These are phyloP conservation scores for Pulveroboletus sp. DNA, from an alignment of 768 basidiomycete species.

Conservation along the genomic window DNA sequence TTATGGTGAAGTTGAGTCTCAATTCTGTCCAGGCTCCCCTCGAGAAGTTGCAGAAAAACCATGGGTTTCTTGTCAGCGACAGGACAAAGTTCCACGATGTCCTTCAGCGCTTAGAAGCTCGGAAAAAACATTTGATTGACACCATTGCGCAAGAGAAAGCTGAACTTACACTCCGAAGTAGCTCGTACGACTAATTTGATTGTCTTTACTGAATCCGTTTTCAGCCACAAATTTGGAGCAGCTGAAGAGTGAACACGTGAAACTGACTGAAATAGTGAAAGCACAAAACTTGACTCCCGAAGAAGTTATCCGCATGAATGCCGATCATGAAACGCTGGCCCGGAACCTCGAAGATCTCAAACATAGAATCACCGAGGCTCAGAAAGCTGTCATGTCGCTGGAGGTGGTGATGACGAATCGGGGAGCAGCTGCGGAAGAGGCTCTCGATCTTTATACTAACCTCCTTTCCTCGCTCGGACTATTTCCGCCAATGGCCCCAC, in stretches of 20 bases:
- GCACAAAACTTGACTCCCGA: conserved; percentile 88
- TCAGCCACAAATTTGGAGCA: conserved; percentile 60
- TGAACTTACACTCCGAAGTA: conserved; percentile 57
- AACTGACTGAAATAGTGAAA: conserved; percentile 64
- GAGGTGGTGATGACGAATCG: conserved; percentile 83
- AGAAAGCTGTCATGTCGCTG: conserved; percentile 66
- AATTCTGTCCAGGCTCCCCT: conserved; percentile 50
- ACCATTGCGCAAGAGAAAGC: conserved; percentile 64
- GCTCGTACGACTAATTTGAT: conserved; percentile 7
- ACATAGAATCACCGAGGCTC: conserved; percentile 69
- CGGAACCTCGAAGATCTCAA: conserved; percentile 74
- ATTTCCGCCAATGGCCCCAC: conserved; percentile 67
- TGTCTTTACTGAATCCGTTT: neutral
- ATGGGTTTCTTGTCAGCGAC: conserved; percentile 65
- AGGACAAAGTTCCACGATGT: conserved; percentile 76
- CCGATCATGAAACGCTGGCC: conserved; percentile 76
- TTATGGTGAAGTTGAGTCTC: neutral
- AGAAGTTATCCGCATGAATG: conserved; percentile 88
- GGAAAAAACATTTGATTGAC: conserved; percentile 65
- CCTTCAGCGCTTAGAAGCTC: conserved; percentile 62
- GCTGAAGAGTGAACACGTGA: conserved; percentile 60
- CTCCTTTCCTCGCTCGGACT: conserved; percentile 72
- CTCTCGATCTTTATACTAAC: conserved; percentile 74
- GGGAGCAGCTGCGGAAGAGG: conserved; percentile 76
- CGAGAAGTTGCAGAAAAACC: conserved; percentile 56